Base-by-base conservation (phyloP, 2,329 filamentous ascomycete species). In the Hymenotorrendiella dingleyae region DNA sequence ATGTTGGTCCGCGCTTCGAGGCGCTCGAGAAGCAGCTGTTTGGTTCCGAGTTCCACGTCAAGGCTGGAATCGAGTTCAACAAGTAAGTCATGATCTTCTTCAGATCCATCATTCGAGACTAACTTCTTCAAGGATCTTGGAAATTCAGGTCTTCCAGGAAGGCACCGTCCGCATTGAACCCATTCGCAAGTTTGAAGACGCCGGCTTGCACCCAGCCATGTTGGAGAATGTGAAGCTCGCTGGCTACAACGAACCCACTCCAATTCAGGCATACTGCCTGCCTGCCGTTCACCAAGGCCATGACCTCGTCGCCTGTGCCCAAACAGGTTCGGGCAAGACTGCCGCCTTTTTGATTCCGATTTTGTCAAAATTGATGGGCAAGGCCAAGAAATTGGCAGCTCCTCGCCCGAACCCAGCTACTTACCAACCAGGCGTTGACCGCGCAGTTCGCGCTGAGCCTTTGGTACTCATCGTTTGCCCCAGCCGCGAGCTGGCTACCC, bases 321-420 rank as follows among this genome's bases (percentile, higher is more conserved):
- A 97, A 66, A 98, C 93, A 36, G 91, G 93, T 16, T 97, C 91
- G 20, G 93, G 93, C 40, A 98, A 98, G 72, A 98, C 93, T 0
- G 91, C 86, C 0, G 90, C 93, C 0, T 98, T 93, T 59, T 67
- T 98, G 4, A 79, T 96, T 42, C 93, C 93, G 0, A 86, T 94
- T 46, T 59, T 97, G 39, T 94, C 89, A 47, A 84, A 86, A 62
- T 68, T 98, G 17, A 96, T 97, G 88, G 93, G 93, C 20, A 97
- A 97, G 67, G 88, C 86, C 5, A 93, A 89, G 67, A 90, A 89
- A 66, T 69, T 96, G 6, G 82, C 83, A 1, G 90, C 86, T 4
- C 74, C 80, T 33, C 84, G 90, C 4, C 88, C 90, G 0, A 80
- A 83, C 49, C 71, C 77, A 0, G 62, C 64, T 1, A 71, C 67